Conservation (phyloP, 306 rosid genomes). For the Cucurbita ficifolia region DNA sequence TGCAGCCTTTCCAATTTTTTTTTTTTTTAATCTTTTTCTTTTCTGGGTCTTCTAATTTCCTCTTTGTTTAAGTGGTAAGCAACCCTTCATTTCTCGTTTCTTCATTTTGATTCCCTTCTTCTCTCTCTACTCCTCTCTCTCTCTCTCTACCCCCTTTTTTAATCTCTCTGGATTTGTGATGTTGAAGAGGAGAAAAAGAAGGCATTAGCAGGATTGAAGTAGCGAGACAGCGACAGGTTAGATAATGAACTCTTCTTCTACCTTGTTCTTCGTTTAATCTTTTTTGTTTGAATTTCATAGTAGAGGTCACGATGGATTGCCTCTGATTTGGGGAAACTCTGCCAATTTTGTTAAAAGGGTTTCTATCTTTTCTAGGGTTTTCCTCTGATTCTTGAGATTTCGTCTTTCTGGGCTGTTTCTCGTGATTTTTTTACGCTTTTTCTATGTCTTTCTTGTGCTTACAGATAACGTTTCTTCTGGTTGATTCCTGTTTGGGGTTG, state of each 20-base stretch:
- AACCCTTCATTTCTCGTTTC: conserved; percentile 15
- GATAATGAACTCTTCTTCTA: conserved; percentile 26
- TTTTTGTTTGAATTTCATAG: conserved; percentile 6
- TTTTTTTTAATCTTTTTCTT: background rate
- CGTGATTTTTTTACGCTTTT: conserved; percentile 26
- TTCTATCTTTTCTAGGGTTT: conserved; percentile 38
- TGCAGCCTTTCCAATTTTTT: background rate
- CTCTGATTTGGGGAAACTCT: conserved; percentile 85
- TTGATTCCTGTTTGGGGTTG: conserved; percentile 26
- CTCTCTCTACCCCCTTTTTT: background rate
- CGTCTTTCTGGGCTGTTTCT: conserved; percentile 49
- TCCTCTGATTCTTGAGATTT: conserved; percentile 72
- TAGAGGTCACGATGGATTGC: conserved; percentile 55
- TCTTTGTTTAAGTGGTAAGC: conserved; percentile 9
- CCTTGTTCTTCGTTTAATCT: conserved; percentile 1
- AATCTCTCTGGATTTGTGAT: conserved; percentile 35
- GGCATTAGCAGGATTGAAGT: conserved; percentile 1
- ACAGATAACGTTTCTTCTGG: conserved; percentile 40
- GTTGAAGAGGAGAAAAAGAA: conserved; percentile 8
- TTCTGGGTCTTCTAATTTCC: conserved; percentile 1
- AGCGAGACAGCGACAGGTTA: conserved; percentile 26
- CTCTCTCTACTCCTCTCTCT: conserved; percentile 13
- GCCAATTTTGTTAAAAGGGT: conserved; percentile 27
- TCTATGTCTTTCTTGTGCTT: conserved; percentile 35
- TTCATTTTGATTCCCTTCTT: background rate